A percentile compares a stretch with the other conserved stretches of the same genome.
Conservation (phyloP, 768 basidiomycete species). For the Rhizopogon vinicolor region DNA sequence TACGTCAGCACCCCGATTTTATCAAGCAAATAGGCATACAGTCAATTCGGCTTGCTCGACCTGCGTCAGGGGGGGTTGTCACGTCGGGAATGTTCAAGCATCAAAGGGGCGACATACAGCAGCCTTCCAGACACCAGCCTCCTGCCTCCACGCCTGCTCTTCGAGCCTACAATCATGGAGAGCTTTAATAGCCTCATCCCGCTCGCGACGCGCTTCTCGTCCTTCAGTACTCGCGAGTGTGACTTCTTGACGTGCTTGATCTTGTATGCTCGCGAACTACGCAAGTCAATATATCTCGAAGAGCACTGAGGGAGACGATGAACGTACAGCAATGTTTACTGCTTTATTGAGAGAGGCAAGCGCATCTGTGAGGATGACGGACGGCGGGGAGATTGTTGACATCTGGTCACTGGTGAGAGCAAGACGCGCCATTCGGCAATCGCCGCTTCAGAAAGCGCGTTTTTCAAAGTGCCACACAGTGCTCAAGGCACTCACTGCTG, state of each 20-base stretch:
- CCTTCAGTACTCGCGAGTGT: constrained; percentile 42
- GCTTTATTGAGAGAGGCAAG: constrained; percentile 36
- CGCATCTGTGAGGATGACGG: constrained; percentile 36
- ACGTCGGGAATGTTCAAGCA: constrained; percentile 9
- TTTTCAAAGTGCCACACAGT: neutral
- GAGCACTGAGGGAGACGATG: neutral
- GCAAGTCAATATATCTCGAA: constrained; percentile 1
- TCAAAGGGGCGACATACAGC: constrained; percentile 36
- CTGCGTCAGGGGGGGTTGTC: constrained; percentile 24
- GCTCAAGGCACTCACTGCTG: no score
- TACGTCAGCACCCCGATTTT: neutral
- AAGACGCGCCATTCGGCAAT: constrained; percentile 16
- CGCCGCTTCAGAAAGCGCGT: constrained; percentile 8
- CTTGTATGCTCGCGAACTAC: constrained; percentile 54
- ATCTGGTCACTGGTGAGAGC: constrained; percentile 3
- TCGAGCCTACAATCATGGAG: constrained; percentile 43
- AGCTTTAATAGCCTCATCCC: constrained; percentile 43
- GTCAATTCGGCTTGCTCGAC: constrained; percentile 52
- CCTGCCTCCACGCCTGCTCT: constrained; percentile 44
- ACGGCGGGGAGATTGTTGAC: constrained; percentile 22
- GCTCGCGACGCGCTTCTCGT: constrained; percentile 44
- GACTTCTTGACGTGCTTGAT: constrained; percentile 50
- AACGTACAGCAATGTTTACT: constrained; percentile 35
- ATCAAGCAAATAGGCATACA: constrained; percentile 29
- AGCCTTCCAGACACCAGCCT: constrained; percentile 36